Conservation (phyloP, 805 yeast species). For the Clavispora asparagi region DNA sequence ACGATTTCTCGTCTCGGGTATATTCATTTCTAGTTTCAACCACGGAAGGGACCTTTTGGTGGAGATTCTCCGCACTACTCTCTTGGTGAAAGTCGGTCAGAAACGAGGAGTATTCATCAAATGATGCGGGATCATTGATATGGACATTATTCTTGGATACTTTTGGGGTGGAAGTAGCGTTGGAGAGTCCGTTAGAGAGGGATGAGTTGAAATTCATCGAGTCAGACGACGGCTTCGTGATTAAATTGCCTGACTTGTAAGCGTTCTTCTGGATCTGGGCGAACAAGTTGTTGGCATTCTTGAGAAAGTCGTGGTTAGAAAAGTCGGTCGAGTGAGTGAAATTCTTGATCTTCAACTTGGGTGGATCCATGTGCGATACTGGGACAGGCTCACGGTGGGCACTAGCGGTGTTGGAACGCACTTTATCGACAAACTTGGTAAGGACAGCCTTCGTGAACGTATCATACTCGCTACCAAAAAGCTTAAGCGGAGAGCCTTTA, state of each 20-base stretch:
- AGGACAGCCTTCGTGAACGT: conserved; percentile 33
- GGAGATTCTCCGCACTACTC: conserved; percentile 1
- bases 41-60: neutral
- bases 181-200: conserved; percentile 10
- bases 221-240: conserved; percentile 2
- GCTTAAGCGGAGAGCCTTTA: conserved; percentile 35
- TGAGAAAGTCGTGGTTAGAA: conserved; percentile 31
- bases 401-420: conserved; percentile 12
- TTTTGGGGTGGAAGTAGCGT: conserved; percentile 39
- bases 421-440: conserved; percentile 13
- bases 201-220: conserved; percentile 4
- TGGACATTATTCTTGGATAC: conserved; percentile 13
- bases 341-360: conserved; percentile 23
- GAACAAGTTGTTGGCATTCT: conserved; percentile 36
- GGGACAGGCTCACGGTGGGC: conserved; percentile 9
- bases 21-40: conserved; percentile 5
- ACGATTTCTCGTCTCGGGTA: conserved; percentile 9
- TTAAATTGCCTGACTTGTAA: conserved; percentile 1
- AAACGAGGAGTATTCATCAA: conserved; percentile 24
- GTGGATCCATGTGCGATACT: conserved; percentile 5
- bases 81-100: conserved; percentile 26
- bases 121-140: neutral
- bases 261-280: conserved; percentile 35
- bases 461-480: conserved; percentile 35
- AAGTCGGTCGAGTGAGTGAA: conserved; percentile 28